A percentile compares a stretch with the other conserved stretches of the same genome.
phyloP scores from a whole-genome alignment of 2,329 filamentous ascomycete species.

The Arthrobotrys conoides region DNA sequence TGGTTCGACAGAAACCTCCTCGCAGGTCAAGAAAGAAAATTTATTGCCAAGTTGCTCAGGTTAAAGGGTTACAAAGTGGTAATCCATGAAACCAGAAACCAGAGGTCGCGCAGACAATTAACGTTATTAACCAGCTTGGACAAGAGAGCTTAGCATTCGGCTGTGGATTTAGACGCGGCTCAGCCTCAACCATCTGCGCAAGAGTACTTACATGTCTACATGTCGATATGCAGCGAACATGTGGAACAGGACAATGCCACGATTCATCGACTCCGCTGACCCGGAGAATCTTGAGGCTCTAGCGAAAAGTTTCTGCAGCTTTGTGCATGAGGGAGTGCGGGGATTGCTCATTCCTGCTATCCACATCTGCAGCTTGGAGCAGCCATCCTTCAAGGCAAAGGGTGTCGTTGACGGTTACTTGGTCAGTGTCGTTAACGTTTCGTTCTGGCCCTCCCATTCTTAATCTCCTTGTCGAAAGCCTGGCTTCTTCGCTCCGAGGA shows the following conservation, averaged over 20 bases:
- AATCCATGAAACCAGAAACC: constrained; percentile 26
- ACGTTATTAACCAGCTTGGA: constrained; percentile 18
- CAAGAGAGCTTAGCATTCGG: constrained; percentile 45
- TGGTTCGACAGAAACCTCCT: background rate
- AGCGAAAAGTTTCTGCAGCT: constrained; percentile 21
- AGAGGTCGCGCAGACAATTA: background rate
- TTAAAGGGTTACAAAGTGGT: constrained; percentile 16
- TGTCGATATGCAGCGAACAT: constrained; percentile 10
- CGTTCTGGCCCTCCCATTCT: background rate
- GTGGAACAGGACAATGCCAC: constrained; percentile 27
- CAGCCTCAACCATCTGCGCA: constrained; percentile 21
- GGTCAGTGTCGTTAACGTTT: background rate
- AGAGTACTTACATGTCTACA: background rate
- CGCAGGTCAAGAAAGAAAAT: background rate
- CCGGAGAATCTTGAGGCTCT: constrained; percentile 39
- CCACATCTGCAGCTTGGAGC: constrained; percentile 14
- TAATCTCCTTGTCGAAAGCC: constrained; percentile 34
- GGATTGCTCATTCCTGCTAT: constrained; percentile 37
- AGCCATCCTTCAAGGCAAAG: constrained; percentile 34
- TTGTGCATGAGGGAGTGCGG: constrained; percentile 25
- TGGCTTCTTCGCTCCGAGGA: constrained; percentile 20
- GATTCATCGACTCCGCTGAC: constrained; percentile 21
- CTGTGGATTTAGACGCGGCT: constrained; percentile 36
- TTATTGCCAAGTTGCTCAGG: background rate
- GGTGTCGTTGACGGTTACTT: background rate